phyloP scores from a whole-genome alignment of 73 alveolate genomes.

The Paramecium octaurelia region DNA sequence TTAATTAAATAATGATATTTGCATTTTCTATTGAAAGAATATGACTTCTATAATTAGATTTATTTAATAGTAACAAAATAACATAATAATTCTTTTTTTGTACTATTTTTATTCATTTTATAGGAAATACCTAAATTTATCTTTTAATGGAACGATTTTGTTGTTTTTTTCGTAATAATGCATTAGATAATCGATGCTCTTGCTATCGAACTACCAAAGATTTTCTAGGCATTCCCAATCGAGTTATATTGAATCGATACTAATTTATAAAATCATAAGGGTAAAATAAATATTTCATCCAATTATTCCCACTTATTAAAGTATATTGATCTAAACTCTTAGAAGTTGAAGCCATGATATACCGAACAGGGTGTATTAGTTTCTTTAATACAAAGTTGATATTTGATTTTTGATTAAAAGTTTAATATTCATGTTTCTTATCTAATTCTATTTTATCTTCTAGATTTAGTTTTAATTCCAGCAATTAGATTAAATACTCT shows the following conservation, averaged over 20 bases:
- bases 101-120: background rate
- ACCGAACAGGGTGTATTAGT: background rate
- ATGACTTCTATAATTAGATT: background rate
- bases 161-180: background rate
- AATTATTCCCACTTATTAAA: background rate
- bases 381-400: background rate
- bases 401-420: background rate
- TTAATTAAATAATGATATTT: background rate
- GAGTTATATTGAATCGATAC: background rate
- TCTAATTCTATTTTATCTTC: background rate
- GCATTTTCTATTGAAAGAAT: background rate
- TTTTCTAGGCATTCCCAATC: background rate
- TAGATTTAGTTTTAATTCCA: background rate
- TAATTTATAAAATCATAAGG: background rate
- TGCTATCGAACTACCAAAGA: background rate
- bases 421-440: background rate
- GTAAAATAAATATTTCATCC: background rate
- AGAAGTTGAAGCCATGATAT: background rate
- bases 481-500: background rate
- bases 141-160: background rate
- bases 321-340: background rate
- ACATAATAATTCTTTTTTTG: background rate
- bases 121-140: constrained; percentile 15
- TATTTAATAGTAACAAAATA: background rate
- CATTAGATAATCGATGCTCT: background rate